Conservation (phyloP, 345 rosid genomes). For the Rhodamnia argentea region DNA sequence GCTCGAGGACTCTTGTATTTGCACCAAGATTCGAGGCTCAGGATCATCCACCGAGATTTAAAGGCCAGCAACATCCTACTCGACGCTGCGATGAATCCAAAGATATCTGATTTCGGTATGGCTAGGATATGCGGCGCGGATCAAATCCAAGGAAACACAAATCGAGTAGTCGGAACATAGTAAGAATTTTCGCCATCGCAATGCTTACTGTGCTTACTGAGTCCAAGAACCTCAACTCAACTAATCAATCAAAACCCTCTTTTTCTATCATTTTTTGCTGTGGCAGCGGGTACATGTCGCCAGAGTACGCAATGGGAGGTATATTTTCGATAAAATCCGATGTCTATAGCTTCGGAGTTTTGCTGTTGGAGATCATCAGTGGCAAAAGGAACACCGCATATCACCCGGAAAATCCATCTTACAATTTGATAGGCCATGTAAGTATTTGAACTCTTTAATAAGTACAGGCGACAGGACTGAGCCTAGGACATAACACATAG, state of each 20-base stretch:
- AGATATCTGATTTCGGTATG: conserved; percentile 63
- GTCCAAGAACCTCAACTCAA: background rate
- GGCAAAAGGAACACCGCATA: conserved; percentile 26
- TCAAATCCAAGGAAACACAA: conserved; percentile 39
- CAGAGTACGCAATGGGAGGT: conserved; percentile 60
- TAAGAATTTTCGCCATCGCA: conserved; percentile 6
- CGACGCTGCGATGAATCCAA: conserved; percentile 40
- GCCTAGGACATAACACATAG: background rate
- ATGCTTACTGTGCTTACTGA: background rate
- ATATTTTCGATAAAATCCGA: conserved; percentile 59
- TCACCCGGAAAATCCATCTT: conserved; percentile 5
- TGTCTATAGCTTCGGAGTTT: conserved; percentile 55
- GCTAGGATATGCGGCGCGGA: conserved; percentile 49
- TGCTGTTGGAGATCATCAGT: conserved; percentile 48
- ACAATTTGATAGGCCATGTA: conserved; percentile 44
- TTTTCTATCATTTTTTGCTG: background rate
- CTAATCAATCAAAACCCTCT: background rate
- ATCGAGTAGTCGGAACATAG: conserved; percentile 65
- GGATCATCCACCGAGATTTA: conserved; percentile 68
- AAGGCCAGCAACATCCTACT: conserved; percentile 54
- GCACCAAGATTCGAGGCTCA: conserved; percentile 63
- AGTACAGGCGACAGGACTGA: background rate
- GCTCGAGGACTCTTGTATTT: conserved; percentile 69
- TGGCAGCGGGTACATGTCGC: conserved; percentile 65
- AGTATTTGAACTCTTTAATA: conserved; percentile 4